phyloP scores from a whole-genome alignment of 192 early-diverging fungal genomes.

The Lunasporangiospora selenospora region DNA sequence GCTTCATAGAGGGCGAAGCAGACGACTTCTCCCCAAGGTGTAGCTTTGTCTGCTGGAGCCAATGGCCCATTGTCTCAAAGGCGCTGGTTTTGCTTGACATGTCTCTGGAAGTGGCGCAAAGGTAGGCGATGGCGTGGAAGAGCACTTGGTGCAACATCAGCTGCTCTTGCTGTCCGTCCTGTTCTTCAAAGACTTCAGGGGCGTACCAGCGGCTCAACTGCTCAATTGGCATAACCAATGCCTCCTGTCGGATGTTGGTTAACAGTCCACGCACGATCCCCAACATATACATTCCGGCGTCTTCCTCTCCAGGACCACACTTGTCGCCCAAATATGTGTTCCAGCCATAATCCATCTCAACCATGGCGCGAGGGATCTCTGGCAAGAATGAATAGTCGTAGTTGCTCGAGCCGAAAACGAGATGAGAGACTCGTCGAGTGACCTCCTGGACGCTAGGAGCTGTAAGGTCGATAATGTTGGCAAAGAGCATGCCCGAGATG shows the following conservation, averaged over 20 bases:
- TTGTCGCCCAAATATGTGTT: conserved; percentile 42
- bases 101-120: conserved; percentile 70
- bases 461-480: conserved; percentile 37
- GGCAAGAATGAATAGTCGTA: conserved; percentile 19
- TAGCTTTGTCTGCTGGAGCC: conserved; percentile 64
- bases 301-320: conserved; percentile 41
- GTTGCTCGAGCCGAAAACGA: conserved; percentile 27
- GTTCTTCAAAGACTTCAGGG: conserved; percentile 27
- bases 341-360: conserved; percentile 44
- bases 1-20: conserved; percentile 25
- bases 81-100: conserved; percentile 71
- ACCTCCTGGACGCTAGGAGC: conserved; percentile 23
- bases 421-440: conserved; percentile 9
- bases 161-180: conserved; percentile 12
- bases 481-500: conserved; percentile 47
- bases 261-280: conserved; percentile 54
- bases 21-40: conserved; percentile 24
- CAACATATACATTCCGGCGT: conserved; percentile 51
- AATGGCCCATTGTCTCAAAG: conserved; percentile 78
- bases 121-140: conserved; percentile 64
- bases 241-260: conserved; percentile 50
- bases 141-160: conserved; percentile 62
- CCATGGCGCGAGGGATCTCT: conserved; percentile 21
- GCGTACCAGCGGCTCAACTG: conserved; percentile 28
- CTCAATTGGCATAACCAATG: conserved; percentile 35